Conservation (phyloP, 2,329 filamentous ascomycete genomes). For the Salinomyces thailandicus region DNA sequence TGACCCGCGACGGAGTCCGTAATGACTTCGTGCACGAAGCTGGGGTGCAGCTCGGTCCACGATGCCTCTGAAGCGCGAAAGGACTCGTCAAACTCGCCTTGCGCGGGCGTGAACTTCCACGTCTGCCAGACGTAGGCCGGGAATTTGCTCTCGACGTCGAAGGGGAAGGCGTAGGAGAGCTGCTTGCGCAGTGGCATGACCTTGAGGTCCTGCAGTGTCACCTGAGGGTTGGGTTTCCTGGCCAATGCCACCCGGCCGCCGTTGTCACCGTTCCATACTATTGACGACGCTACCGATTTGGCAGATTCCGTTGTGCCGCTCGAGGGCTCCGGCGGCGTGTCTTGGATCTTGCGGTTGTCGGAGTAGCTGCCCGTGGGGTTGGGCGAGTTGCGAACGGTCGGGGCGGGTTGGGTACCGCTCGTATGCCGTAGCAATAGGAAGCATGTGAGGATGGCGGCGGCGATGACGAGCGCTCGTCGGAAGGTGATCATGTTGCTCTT, state of each 20-base stretch:
- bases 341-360: slow-evolving; percentile 27
- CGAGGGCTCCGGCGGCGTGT: slow-evolving; percentile 9
- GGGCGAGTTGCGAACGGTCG: slow-evolving; percentile 23
- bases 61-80: slow-evolving; percentile 79
- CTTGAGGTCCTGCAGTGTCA: slow-evolving; percentile 58
- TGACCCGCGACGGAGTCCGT: slow-evolving; percentile 79
- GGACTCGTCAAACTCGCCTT: slow-evolving; percentile 59
- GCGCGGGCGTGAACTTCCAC: slow-evolving; percentile 79
- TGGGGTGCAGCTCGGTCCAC: slow-evolving; percentile 79
- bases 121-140: slow-evolving; percentile 99
- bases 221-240: slow-evolving; percentile 44
- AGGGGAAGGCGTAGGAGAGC: slow-evolving; percentile 86
- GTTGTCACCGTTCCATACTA: slow-evolving; percentile 15
- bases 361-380: slow-evolving; percentile 27
- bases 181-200: slow-evolving; percentile 65
- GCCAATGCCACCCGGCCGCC: slow-evolving; percentile 19
- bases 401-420: slow-evolving; percentile 29
- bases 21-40: slow-evolving; percentile 92
- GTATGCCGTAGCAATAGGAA: slow-evolving; percentile 59
- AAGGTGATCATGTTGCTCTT: slow-evolving; percentile 60
- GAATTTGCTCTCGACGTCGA: slow-evolving; percentile 79
- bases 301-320: slow-evolving; percentile 14
- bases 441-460: slow-evolving; percentile 57
- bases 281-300: slow-evolving; percentile 16
- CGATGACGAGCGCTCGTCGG: slow-evolving; percentile 62